phyloP scores from a whole-genome alignment of 805 yeast species.

The Saccharomycopsis sp. region DNA sequence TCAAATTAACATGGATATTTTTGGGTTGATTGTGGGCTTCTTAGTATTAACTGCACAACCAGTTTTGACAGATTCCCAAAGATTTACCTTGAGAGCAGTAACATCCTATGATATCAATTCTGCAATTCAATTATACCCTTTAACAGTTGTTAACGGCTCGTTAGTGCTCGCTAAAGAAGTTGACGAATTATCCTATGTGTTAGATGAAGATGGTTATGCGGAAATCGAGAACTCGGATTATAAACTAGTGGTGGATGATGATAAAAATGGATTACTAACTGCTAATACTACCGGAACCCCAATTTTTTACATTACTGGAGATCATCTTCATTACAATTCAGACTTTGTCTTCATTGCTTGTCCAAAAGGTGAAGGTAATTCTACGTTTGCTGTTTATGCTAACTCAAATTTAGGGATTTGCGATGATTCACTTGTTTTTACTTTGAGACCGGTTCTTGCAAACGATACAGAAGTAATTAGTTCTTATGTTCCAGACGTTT shows the following conservation, averaged over 20 bases:
- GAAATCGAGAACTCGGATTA: conserved; percentile 21
- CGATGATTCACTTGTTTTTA: conserved; percentile 1
- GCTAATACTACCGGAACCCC: conserved; percentile 10
- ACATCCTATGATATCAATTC: conserved; percentile 11
- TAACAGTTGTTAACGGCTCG: conserved; percentile 17
- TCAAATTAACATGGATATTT: too few species aligned
- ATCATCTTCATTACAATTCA: conserved; percentile 15
- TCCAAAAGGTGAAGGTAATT: conserved; percentile 6
- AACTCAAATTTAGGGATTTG: conserved; percentile 5
- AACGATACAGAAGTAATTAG: conserved; percentile 3
- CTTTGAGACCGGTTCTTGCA: conserved; percentile 6
- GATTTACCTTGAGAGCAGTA: conserved; percentile 18
- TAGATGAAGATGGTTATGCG: conserved; percentile 21
- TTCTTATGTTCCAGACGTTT: conserved; percentile 7
- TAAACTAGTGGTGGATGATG: conserved; percentile 12
- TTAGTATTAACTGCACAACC: too few species aligned
- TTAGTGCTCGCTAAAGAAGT: conserved; percentile 18
- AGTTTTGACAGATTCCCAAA: too few species aligned
- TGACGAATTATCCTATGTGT: conserved; percentile 18
- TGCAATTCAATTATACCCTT: conserved; percentile 16
- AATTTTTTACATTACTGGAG: conserved; percentile 14
- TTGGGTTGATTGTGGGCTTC: too few species aligned
- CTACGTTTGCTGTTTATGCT: conserved; percentile 12
- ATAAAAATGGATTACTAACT: conserved; percentile 5
- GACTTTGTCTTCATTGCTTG: conserved; percentile 16